Evolutionary conservation across 2,329 filamentous ascomycete genomes (phyloP).

Genomic region (Apiospora koreana): DNA sequence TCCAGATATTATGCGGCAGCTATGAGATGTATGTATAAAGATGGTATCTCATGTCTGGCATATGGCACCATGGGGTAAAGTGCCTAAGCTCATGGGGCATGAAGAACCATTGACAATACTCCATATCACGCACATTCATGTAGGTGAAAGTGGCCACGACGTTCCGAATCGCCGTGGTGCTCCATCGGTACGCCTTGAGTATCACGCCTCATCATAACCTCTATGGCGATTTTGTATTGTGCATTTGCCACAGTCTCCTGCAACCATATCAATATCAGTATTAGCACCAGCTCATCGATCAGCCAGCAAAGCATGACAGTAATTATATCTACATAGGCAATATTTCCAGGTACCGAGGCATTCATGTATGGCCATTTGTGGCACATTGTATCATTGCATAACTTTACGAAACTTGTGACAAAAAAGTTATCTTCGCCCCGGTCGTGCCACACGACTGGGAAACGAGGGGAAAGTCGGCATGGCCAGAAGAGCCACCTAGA

Average conservation of each 20-base stretch:
- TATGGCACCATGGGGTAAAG: neutral
- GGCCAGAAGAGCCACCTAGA: neutral
- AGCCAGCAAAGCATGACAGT: neutral
- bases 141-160: no score
- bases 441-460: neutral
- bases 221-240: neutral
- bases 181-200: neutral
- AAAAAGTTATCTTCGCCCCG: neutral
- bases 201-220: neutral
- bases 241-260: neutral
- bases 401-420: neutral
- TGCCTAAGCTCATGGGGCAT: neutral
- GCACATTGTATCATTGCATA: neutral
- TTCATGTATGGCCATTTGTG: no score
- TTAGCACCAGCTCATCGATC: neutral
- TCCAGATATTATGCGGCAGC: neutral
- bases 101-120: no score
- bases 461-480: neutral
- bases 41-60: neutral
- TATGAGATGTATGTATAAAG: neutral
- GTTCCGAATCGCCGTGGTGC: no score
- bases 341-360: neutral
- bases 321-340: neutral
- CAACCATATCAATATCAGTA: neutral
- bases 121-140: no score